Conservation (phyloP, 805 yeast genomes). For the Saitoella complicata region DNA sequence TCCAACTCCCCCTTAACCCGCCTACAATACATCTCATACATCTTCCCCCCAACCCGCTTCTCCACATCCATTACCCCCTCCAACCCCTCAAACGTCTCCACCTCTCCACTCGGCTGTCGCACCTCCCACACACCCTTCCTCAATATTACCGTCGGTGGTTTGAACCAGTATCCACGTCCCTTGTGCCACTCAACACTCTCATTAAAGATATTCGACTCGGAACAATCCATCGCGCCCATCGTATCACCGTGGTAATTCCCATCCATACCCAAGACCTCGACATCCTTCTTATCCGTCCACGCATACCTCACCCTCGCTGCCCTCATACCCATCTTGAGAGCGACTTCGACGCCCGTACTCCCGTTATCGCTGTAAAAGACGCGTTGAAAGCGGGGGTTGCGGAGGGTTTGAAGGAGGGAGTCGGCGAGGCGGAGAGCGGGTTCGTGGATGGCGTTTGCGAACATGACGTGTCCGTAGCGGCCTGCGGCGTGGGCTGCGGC, state of each 20-base stretch:
- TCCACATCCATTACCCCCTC: constrained; percentile 9
- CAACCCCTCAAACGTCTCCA: constrained; percentile 5
- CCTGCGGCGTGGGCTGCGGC: constrained; percentile 17
- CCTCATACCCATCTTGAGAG: constrained; percentile 17
- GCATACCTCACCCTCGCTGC: constrained; percentile 11
- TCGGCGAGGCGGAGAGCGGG: constrained; percentile 16
- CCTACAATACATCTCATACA: no score
- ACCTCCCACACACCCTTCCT: constrained; percentile 12
- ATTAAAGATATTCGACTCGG: constrained; percentile 16
- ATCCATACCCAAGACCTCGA: constrained; percentile 14
- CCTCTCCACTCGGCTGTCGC: neutral
- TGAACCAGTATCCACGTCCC: constrained; percentile 16
- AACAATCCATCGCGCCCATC: constrained; percentile 15
- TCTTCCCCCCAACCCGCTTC: neutral
- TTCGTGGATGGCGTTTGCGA: constrained; percentile 15
- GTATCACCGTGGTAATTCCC: constrained; percentile 18
- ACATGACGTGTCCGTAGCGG: constrained; percentile 16
- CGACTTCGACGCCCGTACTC: constrained; percentile 17
- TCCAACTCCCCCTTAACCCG: neutral
- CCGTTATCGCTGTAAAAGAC: constrained; percentile 18
- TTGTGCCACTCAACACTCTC: constrained; percentile 15
- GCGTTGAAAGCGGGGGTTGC: constrained; percentile 10
- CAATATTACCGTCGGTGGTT: constrained; percentile 14
- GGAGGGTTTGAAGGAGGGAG: constrained; percentile 5
- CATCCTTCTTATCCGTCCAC: constrained; percentile 6